Evolutionary conservation across 2,329 filamentous ascomycete species (phyloP).

Genomic region (Cryoendolithus antarcticus): DNA sequence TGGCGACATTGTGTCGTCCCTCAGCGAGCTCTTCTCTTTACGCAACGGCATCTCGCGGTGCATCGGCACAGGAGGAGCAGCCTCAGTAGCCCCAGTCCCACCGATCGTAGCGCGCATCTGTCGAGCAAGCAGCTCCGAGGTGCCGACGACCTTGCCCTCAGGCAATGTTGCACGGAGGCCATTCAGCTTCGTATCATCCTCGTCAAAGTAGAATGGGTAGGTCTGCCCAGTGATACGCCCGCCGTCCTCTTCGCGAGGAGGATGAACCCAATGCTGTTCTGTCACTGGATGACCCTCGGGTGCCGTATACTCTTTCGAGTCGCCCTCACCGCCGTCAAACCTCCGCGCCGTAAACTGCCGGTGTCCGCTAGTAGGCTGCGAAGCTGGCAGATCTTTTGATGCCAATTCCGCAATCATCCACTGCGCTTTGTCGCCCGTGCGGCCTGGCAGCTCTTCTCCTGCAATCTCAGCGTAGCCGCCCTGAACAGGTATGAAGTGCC

Average conservation of each 20-base stretch:
- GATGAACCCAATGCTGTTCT: slow-evolving; percentile 35
- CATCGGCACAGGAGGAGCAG: too few species aligned
- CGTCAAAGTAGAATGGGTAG: slow-evolving; percentile 19
- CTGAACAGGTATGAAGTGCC: slow-evolving; percentile 36
- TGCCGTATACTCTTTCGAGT: slow-evolving; percentile 27
- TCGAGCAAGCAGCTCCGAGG: slow-evolving; percentile 8
- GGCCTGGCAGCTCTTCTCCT: slow-evolving; percentile 28
- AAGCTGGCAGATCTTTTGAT: slow-evolving; percentile 14
- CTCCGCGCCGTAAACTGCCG: slow-evolving; percentile 22
- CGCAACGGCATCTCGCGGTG: too few species aligned
- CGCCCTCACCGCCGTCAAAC: slow-evolving; percentile 28
- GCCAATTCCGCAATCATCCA: slow-evolving; percentile 24
- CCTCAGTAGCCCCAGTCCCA: too few species aligned
- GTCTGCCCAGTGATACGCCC: slow-evolving; percentile 23
- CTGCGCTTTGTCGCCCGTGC: slow-evolving; percentile 13
- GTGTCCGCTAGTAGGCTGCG: too few species aligned
- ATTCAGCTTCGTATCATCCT: slow-evolving; percentile 10
- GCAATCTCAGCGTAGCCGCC: slow-evolving; percentile 33
- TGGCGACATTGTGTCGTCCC: too few species aligned
- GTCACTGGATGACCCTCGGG: slow-evolving; percentile 30
- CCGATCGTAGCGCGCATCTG: too few species aligned
- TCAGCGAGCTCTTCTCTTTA: too few species aligned
- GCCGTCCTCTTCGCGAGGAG: slow-evolving; percentile 28
- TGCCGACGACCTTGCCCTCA: slow-evolving; percentile 10
- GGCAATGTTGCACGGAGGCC: slow-evolving; percentile 12